phyloP scores from a whole-genome alignment of 495 filamentous ascomycete species.

The Neurospora sp. region DNA sequence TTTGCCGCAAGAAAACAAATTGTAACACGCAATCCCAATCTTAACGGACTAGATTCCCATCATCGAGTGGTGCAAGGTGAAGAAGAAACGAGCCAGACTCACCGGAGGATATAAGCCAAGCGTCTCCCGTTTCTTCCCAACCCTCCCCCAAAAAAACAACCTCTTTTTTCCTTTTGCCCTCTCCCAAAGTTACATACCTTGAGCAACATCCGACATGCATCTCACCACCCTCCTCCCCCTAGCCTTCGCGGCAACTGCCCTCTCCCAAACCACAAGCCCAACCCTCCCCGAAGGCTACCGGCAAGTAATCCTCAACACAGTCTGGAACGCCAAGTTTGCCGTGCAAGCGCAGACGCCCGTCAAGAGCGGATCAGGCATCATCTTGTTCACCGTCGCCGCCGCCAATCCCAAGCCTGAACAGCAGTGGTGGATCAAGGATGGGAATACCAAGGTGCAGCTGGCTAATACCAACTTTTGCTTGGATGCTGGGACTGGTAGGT shows the following conservation, averaged over 20 bases:
- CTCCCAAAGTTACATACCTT: not conserved
- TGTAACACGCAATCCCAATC: not conserved
- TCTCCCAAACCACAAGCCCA: constrained; percentile 22
- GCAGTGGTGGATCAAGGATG: constrained; percentile 39
- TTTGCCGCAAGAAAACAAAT: not conserved
- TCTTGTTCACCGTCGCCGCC: constrained; percentile 32
- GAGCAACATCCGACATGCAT: constrained; percentile 18
- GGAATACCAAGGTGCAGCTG: constrained; percentile 34
- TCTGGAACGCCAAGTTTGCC: constrained; percentile 39
- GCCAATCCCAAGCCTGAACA: constrained; percentile 33
- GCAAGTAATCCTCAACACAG: constrained; percentile 41
- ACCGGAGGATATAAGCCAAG: not conserved
- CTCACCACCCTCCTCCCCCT: constrained; percentile 26
- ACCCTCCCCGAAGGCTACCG: constrained; percentile 32
- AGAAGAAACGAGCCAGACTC: not conserved
- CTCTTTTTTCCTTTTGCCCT: no score
- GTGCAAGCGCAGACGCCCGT: constrained; percentile 31
- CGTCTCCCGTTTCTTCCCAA: not conserved
- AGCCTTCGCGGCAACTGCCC: constrained; percentile 34
- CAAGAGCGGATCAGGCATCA: constrained; percentile 26
- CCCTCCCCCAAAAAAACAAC: no score
- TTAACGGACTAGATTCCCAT: not conserved
- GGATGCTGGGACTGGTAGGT: constrained; percentile 30
- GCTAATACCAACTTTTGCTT: constrained; percentile 37
- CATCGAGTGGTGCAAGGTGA: no score